Evolutionary conservation across 495 filamentous ascomycete species (phyloP).

Genomic region (Hypoxylon rickii): DNA sequence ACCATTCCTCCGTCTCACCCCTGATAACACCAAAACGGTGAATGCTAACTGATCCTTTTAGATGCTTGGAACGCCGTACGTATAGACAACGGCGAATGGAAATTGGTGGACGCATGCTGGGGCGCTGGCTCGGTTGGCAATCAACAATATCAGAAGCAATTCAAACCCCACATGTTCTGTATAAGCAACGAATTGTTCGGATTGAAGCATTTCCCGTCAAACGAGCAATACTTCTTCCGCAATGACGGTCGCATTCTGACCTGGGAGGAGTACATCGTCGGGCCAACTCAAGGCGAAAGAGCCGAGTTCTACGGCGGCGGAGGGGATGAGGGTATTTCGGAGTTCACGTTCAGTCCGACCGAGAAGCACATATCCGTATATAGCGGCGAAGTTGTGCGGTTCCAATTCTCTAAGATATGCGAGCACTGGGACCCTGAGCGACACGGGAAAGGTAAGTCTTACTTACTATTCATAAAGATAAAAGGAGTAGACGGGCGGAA

Average conservation of each 20-base stretch:
- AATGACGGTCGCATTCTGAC: constrained; percentile 50
- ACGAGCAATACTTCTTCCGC: constrained; percentile 71
- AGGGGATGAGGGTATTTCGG: constrained; percentile 65
- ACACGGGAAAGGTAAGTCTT: constrained; percentile 65
- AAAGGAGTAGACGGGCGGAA: constrained; percentile 69
- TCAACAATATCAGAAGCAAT: constrained; percentile 65
- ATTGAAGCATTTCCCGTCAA: constrained; percentile 71
- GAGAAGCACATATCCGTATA: constrained; percentile 60
- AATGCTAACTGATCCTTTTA: constrained; percentile 32
- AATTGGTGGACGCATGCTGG: constrained; percentile 91
- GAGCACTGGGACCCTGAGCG: constrained; percentile 74
- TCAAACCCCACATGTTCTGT: constrained; percentile 73
- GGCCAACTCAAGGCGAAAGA: constrained; percentile 51
- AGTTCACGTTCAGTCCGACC: constrained; percentile 63
- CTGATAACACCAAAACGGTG: not conserved
- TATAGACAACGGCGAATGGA: constrained; percentile 87
- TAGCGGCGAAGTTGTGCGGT: constrained; percentile 59
- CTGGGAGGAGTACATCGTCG: constrained; percentile 81
- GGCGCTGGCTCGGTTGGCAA: constrained; percentile 71
- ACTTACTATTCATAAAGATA: constrained; percentile 67
- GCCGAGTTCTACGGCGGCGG: constrained; percentile 56
- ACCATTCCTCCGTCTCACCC: not conserved
- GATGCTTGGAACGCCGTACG: constrained; percentile 93
- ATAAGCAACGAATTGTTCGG: constrained; percentile 84
- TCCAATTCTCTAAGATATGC: constrained; percentile 76